Evolutionary conservation across 176 grass and related monocot species (phyloP), one percentile per base, ranked within the genome.

Genomic region (Cocos nucifera): DNA sequence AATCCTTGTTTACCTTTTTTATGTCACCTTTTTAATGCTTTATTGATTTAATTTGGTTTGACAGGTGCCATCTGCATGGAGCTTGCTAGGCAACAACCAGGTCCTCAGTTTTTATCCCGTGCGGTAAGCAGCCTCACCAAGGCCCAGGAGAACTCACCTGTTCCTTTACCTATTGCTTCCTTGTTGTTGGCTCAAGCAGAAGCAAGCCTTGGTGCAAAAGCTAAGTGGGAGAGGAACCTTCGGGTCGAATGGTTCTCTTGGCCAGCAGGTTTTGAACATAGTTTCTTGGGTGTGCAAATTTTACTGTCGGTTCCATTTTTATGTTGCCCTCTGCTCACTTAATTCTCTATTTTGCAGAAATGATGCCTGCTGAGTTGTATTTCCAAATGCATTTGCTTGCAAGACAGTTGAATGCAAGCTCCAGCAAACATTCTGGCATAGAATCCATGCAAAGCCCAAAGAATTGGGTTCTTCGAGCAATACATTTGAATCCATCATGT

Each of bases 341-440:
- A 48, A 0, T 7, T 65, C 75, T 60, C 24, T 3, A 50, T 79
- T 25, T 54, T 10, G 18, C 83, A 97, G 92, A 90, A 67, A 58
- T 80, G 81, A 69, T 84, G 58, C 84, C 92, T 15, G 87, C 92
- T 0, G 83, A 91, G 66, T 60, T 88, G 21, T 97, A 97, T 56
- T 91, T 97, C 58, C 92, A 97, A 79, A 97, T 91, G 87, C 87
- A 97, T 51, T 72, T 97, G 50, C 59, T 97, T 64, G 87, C 83
- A 16, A 88, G 63, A 39, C 80, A 82, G 51, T 76, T 67, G 3
- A 19, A 35, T 39, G 58, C 69, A 15, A 49, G n/a, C n/a, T 56
- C 59, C 49, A 66, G 71, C 30, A 78, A 81, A 75, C 69, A 81
- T 8, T 56, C 74, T 48, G 32, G 57, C 51, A 23, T 78, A 55